Conservation (phyloP, 139 green algal genomes). For the Helicosporidium sp. region DNA sequence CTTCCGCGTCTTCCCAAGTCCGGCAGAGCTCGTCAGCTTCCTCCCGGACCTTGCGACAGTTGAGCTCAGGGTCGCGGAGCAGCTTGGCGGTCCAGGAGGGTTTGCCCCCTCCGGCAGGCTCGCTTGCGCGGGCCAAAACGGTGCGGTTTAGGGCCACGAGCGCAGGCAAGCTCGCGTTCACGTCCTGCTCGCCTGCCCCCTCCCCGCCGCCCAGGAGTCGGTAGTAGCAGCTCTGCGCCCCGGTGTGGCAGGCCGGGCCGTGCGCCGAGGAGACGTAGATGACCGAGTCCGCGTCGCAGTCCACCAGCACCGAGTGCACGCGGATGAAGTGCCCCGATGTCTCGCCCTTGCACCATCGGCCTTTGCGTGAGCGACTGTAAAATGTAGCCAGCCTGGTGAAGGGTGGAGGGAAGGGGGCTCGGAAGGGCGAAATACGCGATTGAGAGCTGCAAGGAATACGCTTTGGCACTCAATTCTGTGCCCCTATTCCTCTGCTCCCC, state of each 20-base stretch:
- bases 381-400: constrained; percentile 72
- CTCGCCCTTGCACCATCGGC: constrained; percentile 94
- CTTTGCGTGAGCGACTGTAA: constrained; percentile 70
- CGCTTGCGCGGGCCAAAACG: constrained; percentile 27
- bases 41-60: constrained; percentile 87
- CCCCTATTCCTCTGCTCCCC: no score
- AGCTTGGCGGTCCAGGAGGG: constrained; percentile 82
- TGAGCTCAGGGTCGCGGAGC: constrained; percentile 57
- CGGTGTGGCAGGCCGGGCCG: constrained; percentile 80
- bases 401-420: background rate
- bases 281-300: constrained; percentile 87
- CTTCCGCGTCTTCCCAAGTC: constrained; percentile 67
- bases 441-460: no score
- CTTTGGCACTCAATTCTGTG: no score
- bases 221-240: constrained; percentile 81
- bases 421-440: no score
- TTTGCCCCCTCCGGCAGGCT: constrained; percentile 39
- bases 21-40: constrained; percentile 88
- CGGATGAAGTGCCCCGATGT: constrained; percentile 82
- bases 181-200: no score
- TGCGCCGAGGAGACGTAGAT: constrained; percentile 80
- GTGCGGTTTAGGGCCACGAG: constrained; percentile 66
- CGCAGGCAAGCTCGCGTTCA: constrained; percentile 41
- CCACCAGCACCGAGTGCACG: constrained; percentile 30
- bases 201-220: constrained; percentile 6